Conservation (phyloP, 2,329 filamentous ascomycete genomes). For the Ascochyta viciae-villosae region DNA sequence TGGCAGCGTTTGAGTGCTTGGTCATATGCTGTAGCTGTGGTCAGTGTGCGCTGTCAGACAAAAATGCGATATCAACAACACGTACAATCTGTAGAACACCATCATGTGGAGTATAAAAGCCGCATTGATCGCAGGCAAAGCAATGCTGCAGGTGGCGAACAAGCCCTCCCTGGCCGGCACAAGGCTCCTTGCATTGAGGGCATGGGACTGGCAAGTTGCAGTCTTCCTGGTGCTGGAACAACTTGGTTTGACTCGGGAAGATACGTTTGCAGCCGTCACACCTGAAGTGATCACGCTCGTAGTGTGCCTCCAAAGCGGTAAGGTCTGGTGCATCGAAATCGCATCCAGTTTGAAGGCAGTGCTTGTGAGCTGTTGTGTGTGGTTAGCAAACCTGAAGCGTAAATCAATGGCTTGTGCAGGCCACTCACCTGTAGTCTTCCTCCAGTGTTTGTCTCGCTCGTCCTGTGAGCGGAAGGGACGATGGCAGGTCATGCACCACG, state of each 20-base stretch:
- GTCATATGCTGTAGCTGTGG: conserved; percentile 35
- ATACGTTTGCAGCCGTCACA: conserved; percentile 41
- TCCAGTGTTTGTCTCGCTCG: conserved; percentile 45
- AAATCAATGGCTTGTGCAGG: no score
- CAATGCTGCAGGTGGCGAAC: conserved; percentile 31
- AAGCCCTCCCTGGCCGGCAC: conserved; percentile 28
- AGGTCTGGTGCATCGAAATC: conserved; percentile 36
- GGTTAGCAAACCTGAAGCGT: not conserved
- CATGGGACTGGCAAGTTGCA: conserved; percentile 31
- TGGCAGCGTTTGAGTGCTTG: conserved; percentile 27
- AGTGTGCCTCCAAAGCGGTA: conserved; percentile 30
- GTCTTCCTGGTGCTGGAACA: conserved; percentile 30
- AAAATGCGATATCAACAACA: not conserved
- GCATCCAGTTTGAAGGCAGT: conserved; percentile 43
- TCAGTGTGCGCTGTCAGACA: conserved; percentile 1
- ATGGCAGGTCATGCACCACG: conserved; percentile 38
- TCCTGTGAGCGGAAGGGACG: conserved; percentile 38
- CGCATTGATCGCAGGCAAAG: conserved; percentile 33
- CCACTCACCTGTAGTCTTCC: conserved; percentile 33
- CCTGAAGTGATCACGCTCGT: conserved; percentile 39
- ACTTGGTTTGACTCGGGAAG: conserved; percentile 38
- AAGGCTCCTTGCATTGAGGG: conserved; percentile 27
- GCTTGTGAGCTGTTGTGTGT: conserved; percentile 31
- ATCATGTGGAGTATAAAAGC: conserved; percentile 30
- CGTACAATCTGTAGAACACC: conserved; percentile 34